phyloP scores from a whole-genome alignment of 169 alveolate species.

The Theileria orientalis region DNA sequence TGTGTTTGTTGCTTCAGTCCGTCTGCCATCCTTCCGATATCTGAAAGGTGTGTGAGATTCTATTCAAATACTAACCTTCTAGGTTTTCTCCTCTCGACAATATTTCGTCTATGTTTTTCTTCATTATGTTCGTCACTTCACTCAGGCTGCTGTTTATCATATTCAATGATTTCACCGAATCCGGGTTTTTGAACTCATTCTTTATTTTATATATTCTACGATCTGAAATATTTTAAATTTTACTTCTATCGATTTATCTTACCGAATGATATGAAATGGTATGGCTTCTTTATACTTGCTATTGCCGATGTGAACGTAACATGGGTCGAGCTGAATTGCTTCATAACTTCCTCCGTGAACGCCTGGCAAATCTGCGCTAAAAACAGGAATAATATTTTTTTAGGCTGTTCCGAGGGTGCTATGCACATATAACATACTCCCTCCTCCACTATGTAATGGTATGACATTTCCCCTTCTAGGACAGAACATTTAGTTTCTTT shows the following conservation, averaged over 20 bases:
- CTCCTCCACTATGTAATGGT: slow-evolving; percentile 72
- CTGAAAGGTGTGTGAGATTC: slow-evolving; percentile 15
- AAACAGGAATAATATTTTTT: slow-evolving; percentile 71
- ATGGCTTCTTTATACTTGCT: slow-evolving; percentile 70
- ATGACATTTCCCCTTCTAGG: slow-evolving; percentile 46
- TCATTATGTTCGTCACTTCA: slow-evolving; percentile 77
- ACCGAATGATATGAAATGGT: slow-evolving; percentile 76
- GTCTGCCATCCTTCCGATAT: slow-evolving; percentile 74
- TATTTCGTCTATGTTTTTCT: slow-evolving; percentile 73
- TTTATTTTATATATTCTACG: slow-evolving; percentile 73
- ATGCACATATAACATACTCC: slow-evolving; percentile 75
- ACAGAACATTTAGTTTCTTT: slow-evolving; percentile 38
- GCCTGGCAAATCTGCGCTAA: slow-evolving; percentile 72
- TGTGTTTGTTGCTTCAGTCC: slow-evolving; percentile 59
- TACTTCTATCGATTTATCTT: not conserved
- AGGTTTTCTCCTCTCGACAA: slow-evolving; percentile 74
- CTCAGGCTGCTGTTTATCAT: slow-evolving; percentile 74
- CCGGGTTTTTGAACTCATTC: slow-evolving; percentile 73
- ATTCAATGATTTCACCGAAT: slow-evolving; percentile 71
- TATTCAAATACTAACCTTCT: slow-evolving; percentile 61
- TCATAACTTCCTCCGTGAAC: slow-evolving; percentile 65
- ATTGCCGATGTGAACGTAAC: slow-evolving; percentile 55
- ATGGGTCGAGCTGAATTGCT: slow-evolving; percentile 63
- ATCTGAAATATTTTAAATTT: slow-evolving; percentile 45
- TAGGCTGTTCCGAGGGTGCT: slow-evolving; percentile 65